Evolutionary conservation across 169 alveolate genomes (phyloP), one percentile per base, ranked within the genome.

Genomic region (Cryptosporidium baileyi): DNA sequence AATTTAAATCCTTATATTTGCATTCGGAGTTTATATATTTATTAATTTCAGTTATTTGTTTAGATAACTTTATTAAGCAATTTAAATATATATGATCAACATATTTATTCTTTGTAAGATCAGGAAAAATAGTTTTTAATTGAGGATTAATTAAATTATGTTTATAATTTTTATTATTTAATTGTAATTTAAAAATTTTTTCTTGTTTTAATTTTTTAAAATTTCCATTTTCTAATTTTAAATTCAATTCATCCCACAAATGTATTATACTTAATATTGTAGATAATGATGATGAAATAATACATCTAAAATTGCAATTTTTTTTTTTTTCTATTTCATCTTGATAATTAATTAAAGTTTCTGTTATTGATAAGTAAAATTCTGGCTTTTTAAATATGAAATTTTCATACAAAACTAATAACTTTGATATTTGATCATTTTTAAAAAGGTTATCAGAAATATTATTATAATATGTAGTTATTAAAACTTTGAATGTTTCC

Each of bases 231-330:
- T 26, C 17, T 11, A 5, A 15, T 54, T 54, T 22, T 3, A 17
- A 15, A 40, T 74, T 74, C 3, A 74, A 4, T 34, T 74, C 85
- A 19, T 74, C 85, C 85, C 85, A 74, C 8, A 74, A 28, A 54
- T 74, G 54, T n/a, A 74, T 40, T n/a, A 74, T 52, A 41, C 43
- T 52, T 30, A 74, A 32, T 4, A 74, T 57, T 26, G 85, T 38
- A 4, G 67, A 57, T 3, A 74, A 43, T 6, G 74, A 74, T 22
- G 60, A 54, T n/a, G 60, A 74, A 43, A 74, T 47, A 5, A 74
- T 2, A 3, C 41, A 22, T 54, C 13, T 54, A 19, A 4, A 22
- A 38, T 45, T n/a, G 11, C 13, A 47, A 17, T 17, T 13, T 1
- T 26, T 30, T 8, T 7, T 65, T 1, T 28, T 7, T 15, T 30